Percentiles rank a stretch among this genome's conserved stretches.
These are phyloP conservation scores for Glebionis coronaria DNA, from an alignment of 129 eudicot species.

Conservation along the genomic window DNA sequence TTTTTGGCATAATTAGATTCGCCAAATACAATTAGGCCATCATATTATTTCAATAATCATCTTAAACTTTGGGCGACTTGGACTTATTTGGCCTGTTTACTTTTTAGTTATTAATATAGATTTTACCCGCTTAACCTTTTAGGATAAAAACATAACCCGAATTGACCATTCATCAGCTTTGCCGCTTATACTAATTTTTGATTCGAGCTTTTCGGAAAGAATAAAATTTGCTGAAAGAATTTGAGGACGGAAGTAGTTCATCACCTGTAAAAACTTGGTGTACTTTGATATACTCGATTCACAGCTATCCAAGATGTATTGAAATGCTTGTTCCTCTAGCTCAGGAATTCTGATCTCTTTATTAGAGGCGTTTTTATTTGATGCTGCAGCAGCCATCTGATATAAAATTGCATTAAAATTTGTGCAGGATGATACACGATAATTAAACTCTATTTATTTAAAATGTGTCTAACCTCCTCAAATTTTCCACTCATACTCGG, in stretches of 20 bases:
- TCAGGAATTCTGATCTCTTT: slow-evolving; percentile 68
- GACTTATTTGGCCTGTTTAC: background rate
- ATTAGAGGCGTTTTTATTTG: slow-evolving; percentile 48
- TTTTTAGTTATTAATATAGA: background rate
- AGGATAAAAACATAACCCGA: background rate
- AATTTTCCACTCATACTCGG: slow-evolving; percentile 68
- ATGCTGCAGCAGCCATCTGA: slow-evolving; percentile 96
- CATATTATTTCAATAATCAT: background rate
- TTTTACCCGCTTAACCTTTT: background rate
- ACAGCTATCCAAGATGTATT: slow-evolving; percentile 73
- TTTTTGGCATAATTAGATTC: background rate
- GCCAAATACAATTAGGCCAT: background rate
- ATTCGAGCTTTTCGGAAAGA: slow-evolving; percentile 4
- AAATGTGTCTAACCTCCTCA: slow-evolving; percentile 50
- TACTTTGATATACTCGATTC: slow-evolving; percentile 88
- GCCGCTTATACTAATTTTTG: background rate
- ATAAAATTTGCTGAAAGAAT: background rate
- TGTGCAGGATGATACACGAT: background rate
- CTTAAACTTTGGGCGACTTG: background rate
- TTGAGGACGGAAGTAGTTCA: slow-evolving; percentile 10
- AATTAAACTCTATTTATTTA: background rate
- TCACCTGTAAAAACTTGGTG: slow-evolving; percentile 86
- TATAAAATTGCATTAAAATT: slow-evolving; percentile 8
- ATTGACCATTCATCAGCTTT: background rate
- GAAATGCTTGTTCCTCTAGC: slow-evolving; percentile 82